Base-by-base conservation (phyloP, 2,329 filamentous ascomycete species). In the Fusarium lateritium region DNA sequence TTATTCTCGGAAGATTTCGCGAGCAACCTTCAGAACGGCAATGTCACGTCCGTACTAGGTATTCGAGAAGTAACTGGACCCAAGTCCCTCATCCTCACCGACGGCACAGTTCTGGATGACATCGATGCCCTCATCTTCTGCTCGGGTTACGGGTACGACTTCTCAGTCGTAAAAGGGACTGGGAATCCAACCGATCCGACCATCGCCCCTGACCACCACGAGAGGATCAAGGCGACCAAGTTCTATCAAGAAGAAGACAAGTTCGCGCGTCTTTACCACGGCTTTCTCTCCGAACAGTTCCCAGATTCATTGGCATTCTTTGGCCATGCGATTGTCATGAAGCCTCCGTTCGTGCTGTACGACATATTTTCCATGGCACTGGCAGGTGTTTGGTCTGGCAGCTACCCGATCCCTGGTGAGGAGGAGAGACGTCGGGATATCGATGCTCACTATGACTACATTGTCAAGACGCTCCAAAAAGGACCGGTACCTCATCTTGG, bases 41-140 rank as follows among this genome's bases (percentile, higher is more conserved):
- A 42, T n/a, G 66, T 78, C 17, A 62, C 73, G 45, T 60, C 74
- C 8, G 74, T 78, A 1, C 43, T 62, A 5, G 76, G 73, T 8
- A 69, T 79, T n/a, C 46, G 68, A 46, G 70, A 73, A 52, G 65
- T 79, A 2, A 69, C 72, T 0, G 78, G 77, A 0, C 74, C 78
- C 2, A 73, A 68, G 42, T 71, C 76, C 1, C 71, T 79, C 5
- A 40, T 53, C 17, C 61, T 79, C 13, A 75, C 74, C 6, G 73
- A 79, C 38, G 78, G 75, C 7, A 71, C 57, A n/a, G 67, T 74
- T 7, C 42, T 80, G 26, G 71, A 77, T 10, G 76, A 78, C 21
- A 67, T 79, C 5, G 78, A 80, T 47, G 73, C 74, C 56, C 76
- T 80, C 47, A 68, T 80, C 43, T 68, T 75, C 56, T 78, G 76